Evolutionary conservation across 208 protist genomes (phyloP).

Genomic region (Endotrypanum monterogeii): DNA sequence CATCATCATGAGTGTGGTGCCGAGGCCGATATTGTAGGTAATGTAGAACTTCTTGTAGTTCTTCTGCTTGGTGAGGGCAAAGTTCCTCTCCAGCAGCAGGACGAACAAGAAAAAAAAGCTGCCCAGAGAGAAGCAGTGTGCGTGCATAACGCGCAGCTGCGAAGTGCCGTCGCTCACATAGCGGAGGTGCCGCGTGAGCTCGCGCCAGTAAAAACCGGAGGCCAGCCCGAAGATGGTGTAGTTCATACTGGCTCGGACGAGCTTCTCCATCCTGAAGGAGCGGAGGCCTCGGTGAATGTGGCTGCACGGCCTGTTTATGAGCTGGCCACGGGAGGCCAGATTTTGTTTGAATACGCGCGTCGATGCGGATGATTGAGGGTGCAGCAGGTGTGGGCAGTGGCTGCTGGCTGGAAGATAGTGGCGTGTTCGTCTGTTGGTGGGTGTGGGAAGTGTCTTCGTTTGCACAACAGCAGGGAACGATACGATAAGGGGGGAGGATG

Average conservation of each 20-base stretch:
- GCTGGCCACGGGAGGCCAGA: not conserved
- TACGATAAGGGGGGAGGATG: too few relatives aligned
- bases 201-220: constrained; percentile 59
- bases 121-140: constrained; percentile 68
- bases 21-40: constrained; percentile 58
- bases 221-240: constrained; percentile 51
- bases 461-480: too few relatives aligned
- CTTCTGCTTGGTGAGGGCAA: constrained; percentile 41
- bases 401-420: too few relatives aligned
- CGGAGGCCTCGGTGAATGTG: not conserved
- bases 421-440: too few relatives aligned
- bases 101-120: constrained; percentile 63
- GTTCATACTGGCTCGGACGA: constrained; percentile 43
- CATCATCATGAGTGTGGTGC: constrained; percentile 62
- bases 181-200: constrained; percentile 39
- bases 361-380: too few relatives aligned
- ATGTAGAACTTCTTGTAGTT: constrained; percentile 73
- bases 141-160: constrained; percentile 62
- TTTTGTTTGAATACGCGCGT: not conserved
- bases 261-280: constrained; percentile 43
- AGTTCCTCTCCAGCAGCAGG: constrained; percentile 60
- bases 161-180: constrained; percentile 41
- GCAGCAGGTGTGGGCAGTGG: not conserved
- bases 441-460: too few relatives aligned
- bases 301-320: not conserved